These are phyloP conservation scores for Hibiscus mutabilis DNA, from an alignment of 345 rosid species.

Conservation along the genomic window DNA sequence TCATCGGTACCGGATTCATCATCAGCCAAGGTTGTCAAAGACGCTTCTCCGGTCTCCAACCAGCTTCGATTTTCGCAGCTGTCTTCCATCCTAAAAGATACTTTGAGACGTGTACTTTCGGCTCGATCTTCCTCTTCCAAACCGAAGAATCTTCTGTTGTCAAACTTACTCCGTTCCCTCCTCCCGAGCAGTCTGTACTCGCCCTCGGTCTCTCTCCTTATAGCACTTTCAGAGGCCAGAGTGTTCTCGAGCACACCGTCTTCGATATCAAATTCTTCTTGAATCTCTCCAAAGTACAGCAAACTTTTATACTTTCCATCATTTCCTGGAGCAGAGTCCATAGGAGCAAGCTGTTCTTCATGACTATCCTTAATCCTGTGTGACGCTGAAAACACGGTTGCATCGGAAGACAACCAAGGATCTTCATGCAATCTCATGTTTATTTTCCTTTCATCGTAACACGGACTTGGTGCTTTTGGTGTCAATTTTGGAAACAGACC, in stretches of 20 bases:
- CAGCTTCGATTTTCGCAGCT: constrained; percentile 24
- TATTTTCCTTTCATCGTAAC: constrained; percentile 24
- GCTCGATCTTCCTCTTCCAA: constrained; percentile 36
- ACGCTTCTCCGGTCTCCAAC: constrained; percentile 52
- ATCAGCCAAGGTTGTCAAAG: constrained; percentile 39
- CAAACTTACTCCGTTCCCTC: constrained; percentile 41
- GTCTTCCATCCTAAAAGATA: constrained; percentile 44
- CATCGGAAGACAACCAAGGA: constrained; percentile 59
- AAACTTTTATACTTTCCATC: constrained; percentile 20
- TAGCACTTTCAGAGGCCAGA: constrained; percentile 40
- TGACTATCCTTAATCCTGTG: constrained; percentile 39
- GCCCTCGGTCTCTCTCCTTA: constrained; percentile 61
- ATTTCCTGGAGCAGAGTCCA: constrained; percentile 17
- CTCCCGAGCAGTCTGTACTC: constrained; percentile 59
- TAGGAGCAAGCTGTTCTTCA: constrained; percentile 32
- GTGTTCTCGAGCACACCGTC: constrained; percentile 15
- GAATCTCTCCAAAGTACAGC: constrained; percentile 31
- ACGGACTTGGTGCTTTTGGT: constrained; percentile 28
- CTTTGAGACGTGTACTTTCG: constrained; percentile 35
- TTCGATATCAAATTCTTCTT: constrained; percentile 26
- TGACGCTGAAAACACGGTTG: constrained; percentile 55
- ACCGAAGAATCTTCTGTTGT: constrained; percentile 35
- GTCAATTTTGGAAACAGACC: constrained; percentile 31
- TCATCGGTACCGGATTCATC: constrained; percentile 48
- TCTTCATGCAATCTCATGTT: constrained; percentile 26